Base-by-base conservation (phyloP, 345 rosid species). In the Triadica sebifera region DNA sequence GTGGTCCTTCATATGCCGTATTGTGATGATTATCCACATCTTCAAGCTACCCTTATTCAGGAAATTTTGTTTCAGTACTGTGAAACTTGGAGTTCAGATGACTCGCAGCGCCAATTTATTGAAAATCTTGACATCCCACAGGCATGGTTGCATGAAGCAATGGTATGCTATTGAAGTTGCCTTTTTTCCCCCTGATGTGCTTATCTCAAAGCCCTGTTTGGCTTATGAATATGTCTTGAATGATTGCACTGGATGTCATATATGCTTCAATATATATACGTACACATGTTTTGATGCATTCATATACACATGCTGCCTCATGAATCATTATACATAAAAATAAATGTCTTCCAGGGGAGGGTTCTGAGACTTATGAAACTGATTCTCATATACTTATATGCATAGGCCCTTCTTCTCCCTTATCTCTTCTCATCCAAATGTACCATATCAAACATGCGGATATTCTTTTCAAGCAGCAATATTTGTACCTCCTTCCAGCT, bases 131-230 rank as follows among this genome's bases (percentile, higher is more conserved):
- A 89, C 69, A 75, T 95, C 76, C 99, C 98, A 67, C 76, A 69
- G 17, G 85, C 86, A 72, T 93, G 99, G 99, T 78, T 95, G 90
- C 94, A 91, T 81, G 97, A 95, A 84, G 97, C 99, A 59, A 81
- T 90, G 98, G 99, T 93, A 90, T 69, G 78, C 46, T 49, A 46
- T 67, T 74, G 50, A 65, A 29, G 34, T 29, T 29, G 34, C 34
- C 34, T 29, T 29, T 29, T 29, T 29, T 29, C 2, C 34, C 34
- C 34, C 1, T 29, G 34, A 47, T 52, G 37, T 49, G 29, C 70
- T 58, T 58, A 70, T 73, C 25, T 74, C 67, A 49, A 74, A 15
- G 37, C 19, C 74, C 25, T 70, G 34, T 59, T 22, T 45, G 41
- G 25, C 56, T 34, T 43, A 34, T 51, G 29, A 55, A 49, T 9